Evolutionary conservation across 306 rosid species (phyloP).

Genomic region (Delonix regia): DNA sequence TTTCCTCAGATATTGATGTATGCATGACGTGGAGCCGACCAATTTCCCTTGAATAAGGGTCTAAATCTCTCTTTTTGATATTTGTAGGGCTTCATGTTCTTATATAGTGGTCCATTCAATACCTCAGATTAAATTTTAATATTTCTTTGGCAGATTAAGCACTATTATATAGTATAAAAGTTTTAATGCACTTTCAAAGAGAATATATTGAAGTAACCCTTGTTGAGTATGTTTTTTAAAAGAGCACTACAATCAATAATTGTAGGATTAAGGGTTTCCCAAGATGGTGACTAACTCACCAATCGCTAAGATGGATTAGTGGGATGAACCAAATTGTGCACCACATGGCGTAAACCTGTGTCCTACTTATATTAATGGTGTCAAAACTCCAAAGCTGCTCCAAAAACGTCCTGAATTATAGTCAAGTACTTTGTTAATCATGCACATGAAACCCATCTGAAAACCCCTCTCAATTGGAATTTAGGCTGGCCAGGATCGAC

Average conservation of each 20-base stretch:
- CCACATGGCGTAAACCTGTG: conserved; percentile 30
- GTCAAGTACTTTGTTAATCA: conserved; percentile 20
- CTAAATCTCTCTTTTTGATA: conserved; percentile 36
- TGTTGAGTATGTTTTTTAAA: conserved; percentile 10
- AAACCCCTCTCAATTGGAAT: conserved; percentile 23
- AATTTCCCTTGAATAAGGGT: conserved; percentile 60
- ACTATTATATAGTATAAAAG: conserved; percentile 41
- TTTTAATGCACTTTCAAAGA: conserved; percentile 49
- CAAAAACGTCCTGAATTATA: conserved; percentile 31
- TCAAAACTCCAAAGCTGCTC: conserved; percentile 35
- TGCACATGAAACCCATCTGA: conserved; percentile 49
- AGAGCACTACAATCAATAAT: conserved; percentile 45
- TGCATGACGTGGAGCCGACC: conserved; percentile 68
- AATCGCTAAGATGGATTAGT: conserved; percentile 30
- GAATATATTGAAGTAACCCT: conserved; percentile 44
- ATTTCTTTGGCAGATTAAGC: conserved; percentile 45
- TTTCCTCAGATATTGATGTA: conserved; percentile 38
- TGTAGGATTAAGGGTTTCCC: conserved; percentile 57
- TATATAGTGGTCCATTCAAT: conserved; percentile 60
- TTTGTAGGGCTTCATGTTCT: conserved; percentile 71
- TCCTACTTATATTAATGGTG: not conserved
- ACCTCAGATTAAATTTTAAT: conserved; percentile 55
- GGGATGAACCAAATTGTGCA: conserved; percentile 43
- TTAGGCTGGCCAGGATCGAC: conserved; percentile 41
- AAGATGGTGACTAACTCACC: conserved; percentile 54